Evolutionary conservation across 192 early-diverging fungal genomes (phyloP).

Genomic region (Umbelopsis sp.): DNA sequence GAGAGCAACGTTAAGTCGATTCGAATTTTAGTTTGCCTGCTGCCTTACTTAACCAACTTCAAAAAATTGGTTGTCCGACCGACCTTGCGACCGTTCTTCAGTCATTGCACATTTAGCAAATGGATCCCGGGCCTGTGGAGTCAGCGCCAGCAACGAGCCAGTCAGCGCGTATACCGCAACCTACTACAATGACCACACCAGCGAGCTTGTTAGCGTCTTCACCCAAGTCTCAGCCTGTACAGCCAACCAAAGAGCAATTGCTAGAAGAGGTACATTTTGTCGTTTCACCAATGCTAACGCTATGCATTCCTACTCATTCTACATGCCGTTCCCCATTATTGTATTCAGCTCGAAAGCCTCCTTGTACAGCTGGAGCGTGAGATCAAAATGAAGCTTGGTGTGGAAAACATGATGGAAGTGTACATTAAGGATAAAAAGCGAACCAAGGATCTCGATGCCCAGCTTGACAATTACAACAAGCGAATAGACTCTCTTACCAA

Average conservation of each 20-base stretch:
- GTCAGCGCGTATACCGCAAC: not conserved
- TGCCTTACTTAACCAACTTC: too few species aligned
- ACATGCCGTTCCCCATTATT: not conserved
- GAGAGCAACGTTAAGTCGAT: too few species aligned
- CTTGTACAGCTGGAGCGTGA: conserved; percentile 33
- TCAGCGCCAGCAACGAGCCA: not conserved
- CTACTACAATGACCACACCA: not conserved
- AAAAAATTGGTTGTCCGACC: conserved; percentile 8
- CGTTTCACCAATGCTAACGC: not conserved
- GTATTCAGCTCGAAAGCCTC: conserved; percentile 29
- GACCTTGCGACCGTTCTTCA: not conserved
- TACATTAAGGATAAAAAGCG: conserved; percentile 39
- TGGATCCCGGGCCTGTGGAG: conserved; percentile 18
- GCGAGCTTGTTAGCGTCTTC: not conserved
- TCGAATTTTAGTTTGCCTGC: too few species aligned
- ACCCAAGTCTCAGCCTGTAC: not conserved
- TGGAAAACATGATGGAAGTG: conserved; percentile 47
- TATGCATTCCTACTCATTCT: too few species aligned
- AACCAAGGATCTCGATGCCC: conserved; percentile 38
- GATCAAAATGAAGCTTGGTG: conserved; percentile 41
- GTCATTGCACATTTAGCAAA: not conserved
- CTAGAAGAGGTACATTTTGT: not conserved
- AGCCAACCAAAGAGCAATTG: not conserved
- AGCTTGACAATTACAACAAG: conserved; percentile 28
- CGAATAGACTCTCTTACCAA: conserved; percentile 32